A percentile compares a stretch with the other conserved stretches of the same genome.
These are phyloP conservation scores for Cladosporium sp. DNA, from an alignment of 2,329 filamentous ascomycete species.

Conservation along the genomic window DNA sequence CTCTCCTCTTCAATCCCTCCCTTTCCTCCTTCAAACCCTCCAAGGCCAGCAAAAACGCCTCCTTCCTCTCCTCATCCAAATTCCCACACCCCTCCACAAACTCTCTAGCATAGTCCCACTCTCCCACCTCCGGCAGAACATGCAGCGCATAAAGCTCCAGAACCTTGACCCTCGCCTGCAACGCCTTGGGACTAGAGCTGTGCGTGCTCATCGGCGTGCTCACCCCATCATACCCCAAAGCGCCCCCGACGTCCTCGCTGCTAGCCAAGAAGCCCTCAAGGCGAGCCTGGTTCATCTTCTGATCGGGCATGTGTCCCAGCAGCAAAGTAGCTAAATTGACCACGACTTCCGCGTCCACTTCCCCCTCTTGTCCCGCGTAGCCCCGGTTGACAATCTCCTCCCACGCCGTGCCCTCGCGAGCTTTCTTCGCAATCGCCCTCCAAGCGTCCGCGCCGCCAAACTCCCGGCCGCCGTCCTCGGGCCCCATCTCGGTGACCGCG, in stretches of 20 bases:
- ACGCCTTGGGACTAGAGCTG: slow-evolving; percentile 36
- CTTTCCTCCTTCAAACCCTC: slow-evolving; percentile 55
- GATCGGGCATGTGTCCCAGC: slow-evolving; percentile 82
- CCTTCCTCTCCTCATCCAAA: slow-evolving; percentile 62
- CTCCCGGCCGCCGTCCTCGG: slow-evolving; percentile 83
- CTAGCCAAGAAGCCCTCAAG: slow-evolving; percentile 87
- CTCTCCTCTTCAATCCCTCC: slow-evolving; percentile 64
- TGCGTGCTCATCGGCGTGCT: slow-evolving; percentile 56
- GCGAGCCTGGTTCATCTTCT: slow-evolving; percentile 79
- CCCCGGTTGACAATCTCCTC: slow-evolving; percentile 85
- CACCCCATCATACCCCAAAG: slow-evolving; percentile 43
- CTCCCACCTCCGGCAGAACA: slow-evolving; percentile 86
- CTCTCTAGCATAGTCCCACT: slow-evolving; percentile 93
- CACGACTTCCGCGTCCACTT: slow-evolving; percentile 92
- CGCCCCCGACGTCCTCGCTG: slow-evolving; percentile 51
- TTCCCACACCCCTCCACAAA: slow-evolving; percentile 86
- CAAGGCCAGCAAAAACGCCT: slow-evolving; percentile 46
- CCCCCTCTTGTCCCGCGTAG: slow-evolving; percentile 83
- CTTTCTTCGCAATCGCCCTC: slow-evolving; percentile 77
- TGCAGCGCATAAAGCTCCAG: slow-evolving; percentile 94
- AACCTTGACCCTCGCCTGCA: slow-evolving; percentile 74
- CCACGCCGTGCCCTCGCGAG: slow-evolving; percentile 90
- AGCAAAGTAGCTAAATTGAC: slow-evolving; percentile 88
- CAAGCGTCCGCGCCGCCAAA: slow-evolving; percentile 80
- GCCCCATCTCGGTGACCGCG: slow-evolving; percentile 81